Base-by-base conservation (phyloP, 306 rosid genomes). In the Ormosia semicastrata region DNA sequence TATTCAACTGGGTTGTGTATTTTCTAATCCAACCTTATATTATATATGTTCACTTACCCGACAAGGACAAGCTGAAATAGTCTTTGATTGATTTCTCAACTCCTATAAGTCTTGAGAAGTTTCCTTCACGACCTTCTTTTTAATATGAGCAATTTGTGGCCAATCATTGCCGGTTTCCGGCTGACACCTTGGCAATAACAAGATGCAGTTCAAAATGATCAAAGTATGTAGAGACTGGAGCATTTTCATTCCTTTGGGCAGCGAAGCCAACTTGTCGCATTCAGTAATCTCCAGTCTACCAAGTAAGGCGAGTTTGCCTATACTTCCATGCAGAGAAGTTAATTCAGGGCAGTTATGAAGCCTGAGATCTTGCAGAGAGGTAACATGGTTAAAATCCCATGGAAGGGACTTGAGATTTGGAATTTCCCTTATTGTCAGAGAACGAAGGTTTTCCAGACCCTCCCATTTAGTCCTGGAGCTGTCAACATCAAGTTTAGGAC, bases 101-200 rank as follows among this genome's bases (percentile, higher is more conserved):
- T 12, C 54, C 13, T 30, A 6, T 12, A 57, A 5, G 9, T 30
- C 69, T 24, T 39, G 66, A 49, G 3, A 30, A 6, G 24, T 81
- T 9, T 72, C 11, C 40, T 8, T 63, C 3, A 81, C 57, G 7
- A 2, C 1, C 0, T 0, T 63, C 2, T 64, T 64, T 39, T 3
- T n/a, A 1, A 82, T 8, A 68, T 58, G 71, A 8, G 4, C 2
- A 24, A 24, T 24, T 3, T 76, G 56, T 14, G 78, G 73, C 86
- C 82, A 82, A 49, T 82, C 86, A 14, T 82, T 73, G 5, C 86
- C 82, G 1, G 82, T 82, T 5, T 76, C 32, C 2, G 41, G 65
- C 33, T 67, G 86, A 49, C 77, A 76, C 47, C 82, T 76, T 7
- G 75, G 86, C 44, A 33, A 13, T 41, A 77, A 60, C 53, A 30